A percentile compares a stretch with the other conserved stretches of the same genome.
phyloP scores from a whole-genome alignment of 768 basidiomycete species.

The Mycena galopus region DNA sequence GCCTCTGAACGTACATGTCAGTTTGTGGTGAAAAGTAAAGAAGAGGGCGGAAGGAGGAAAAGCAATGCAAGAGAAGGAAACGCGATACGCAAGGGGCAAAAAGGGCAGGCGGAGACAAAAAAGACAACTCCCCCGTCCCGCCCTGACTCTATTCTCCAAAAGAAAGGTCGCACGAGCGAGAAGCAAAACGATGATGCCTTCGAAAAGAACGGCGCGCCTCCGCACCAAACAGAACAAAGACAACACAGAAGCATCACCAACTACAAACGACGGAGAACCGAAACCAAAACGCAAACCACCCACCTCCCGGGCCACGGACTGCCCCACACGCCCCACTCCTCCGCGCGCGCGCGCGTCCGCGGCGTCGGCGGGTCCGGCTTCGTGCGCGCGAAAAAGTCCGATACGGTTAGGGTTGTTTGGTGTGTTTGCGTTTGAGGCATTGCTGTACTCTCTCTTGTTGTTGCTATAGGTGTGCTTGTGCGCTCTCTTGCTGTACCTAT shows the following conservation, averaged over 20 bases:
- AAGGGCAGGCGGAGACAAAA: too few species aligned
- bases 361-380: conserved; percentile 63
- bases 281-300: background rate
- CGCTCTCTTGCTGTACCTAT: too few species aligned
- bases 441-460: too few species aligned
- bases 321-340: conserved; percentile 62
- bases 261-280: background rate
- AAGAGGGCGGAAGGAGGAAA: background rate
- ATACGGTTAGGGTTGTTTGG: background rate
- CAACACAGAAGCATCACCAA: too few species aligned
- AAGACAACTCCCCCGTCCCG: too few species aligned
- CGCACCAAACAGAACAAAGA: too few species aligned
- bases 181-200: too few species aligned
- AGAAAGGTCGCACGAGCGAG: too few species aligned
- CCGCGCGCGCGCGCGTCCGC: conserved; percentile 47
- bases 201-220: too few species aligned
- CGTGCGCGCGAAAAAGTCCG: conserved; percentile 48
- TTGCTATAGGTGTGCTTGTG: too few species aligned
- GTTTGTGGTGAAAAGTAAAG: background rate
- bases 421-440: background rate
- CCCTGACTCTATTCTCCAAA: too few species aligned
- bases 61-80: background rate
- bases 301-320: conserved; percentile 16
- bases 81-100: too few species aligned
- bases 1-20: conserved; percentile 7